Evolutionary conservation across 805 yeast species (phyloP), one percentile per base, ranked within the genome.

Genomic region (Alloascoidea hylecoeti): DNA sequence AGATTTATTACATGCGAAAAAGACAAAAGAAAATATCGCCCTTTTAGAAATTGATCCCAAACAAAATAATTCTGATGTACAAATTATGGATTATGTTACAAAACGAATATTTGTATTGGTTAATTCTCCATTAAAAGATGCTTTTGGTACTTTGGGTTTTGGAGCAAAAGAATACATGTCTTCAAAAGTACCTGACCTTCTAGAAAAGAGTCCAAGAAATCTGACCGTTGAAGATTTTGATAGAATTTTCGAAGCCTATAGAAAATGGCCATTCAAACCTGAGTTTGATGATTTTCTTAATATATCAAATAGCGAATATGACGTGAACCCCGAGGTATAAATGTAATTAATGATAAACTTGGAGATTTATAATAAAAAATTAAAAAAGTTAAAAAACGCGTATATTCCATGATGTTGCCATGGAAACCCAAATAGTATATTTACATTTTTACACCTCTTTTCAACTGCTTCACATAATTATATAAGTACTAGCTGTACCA

Each of bases 241-340:
- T 4, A 45, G 53, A 4, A 50, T 88, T 4, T 62, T 75, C 5
- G 55, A 68, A 2, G 62, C 58, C 2, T 84, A 78, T 50, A 65
- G 62, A 33, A 49, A 57, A 12, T 89, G 96, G 97, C 92, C 96
- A 0, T 89, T 86, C 63, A 85, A 78, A 54, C 96, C 94, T 0
- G 68, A 59, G 40, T 52, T 58, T 40, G n/a, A n/a, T n/a, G n/a
- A n/a, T n/a, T n/a, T n/a, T n/a, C n/a, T n/a, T n/a, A n/a, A n/a
- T n/a, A n/a, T n/a, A n/a, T n/a, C n/a, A n/a, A n/a, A n/a, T n/a
- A n/a, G n/a, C n/a, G n/a, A n/a, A n/a, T n/a, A n/a, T n/a, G n/a
- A n/a, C n/a, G n/a, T n/a, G n/a, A n/a, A n/a, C n/a, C n/a, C n/a
- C n/a, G n/a, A n/a, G n/a, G n/a, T n/a, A n/a, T n/a, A n/a, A n/a